Evolutionary conservation across 106 monocot genomes (phyloP), one percentile per base, ranked within the genome.

Genomic region (Dioscorea dumetorum): DNA sequence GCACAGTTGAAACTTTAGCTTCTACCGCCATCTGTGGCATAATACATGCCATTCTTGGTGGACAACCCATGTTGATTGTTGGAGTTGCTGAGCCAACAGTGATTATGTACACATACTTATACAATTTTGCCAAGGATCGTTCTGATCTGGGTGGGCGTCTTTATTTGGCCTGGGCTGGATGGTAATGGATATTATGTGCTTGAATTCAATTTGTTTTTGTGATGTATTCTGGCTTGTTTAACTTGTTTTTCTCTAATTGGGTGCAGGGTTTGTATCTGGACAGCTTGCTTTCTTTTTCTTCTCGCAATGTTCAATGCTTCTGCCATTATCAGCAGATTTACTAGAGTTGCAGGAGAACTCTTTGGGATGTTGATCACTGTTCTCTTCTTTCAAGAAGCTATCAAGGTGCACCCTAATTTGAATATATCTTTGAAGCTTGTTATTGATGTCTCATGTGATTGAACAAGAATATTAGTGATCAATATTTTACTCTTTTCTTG

Each of bases 71-170:
- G 86, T 41, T 97, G 70, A 97, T 97, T 22, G 71, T 97, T 22
- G 95, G 95, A 64, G 95, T 97, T 64, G 91, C 95, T 8, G 95
- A 97, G 52, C 95, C 91, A n/a, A 97, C 95, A 13, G 74, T 91
- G 14, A 88, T 97, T 49, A 97, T 91, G 95, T 97, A 91, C 72
- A 80, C 89, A 0, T 97, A 97, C 60, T 34, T 97, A 35, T 97
- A 91, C 82, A 86, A 73, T 22, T 97, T 89, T 64, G 91, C 95
- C 12, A 89, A 80, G 59, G 69, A 73, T 12, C 84, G 73, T 35
- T 71, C 60, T 4, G 76, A 74, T 66, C 68, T 97, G 18, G 91
- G 95, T n/a, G 57, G 61, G 12, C 74, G 51, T 14, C 78, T 91
- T 12, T 97, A 82, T 60, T 80, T 95, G 72, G 88, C 91, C 33